Evolutionary conservation across 1,284 basidiomycete genomes (phyloP).

Genomic region (Phellopilus nigrolimitatus): DNA sequence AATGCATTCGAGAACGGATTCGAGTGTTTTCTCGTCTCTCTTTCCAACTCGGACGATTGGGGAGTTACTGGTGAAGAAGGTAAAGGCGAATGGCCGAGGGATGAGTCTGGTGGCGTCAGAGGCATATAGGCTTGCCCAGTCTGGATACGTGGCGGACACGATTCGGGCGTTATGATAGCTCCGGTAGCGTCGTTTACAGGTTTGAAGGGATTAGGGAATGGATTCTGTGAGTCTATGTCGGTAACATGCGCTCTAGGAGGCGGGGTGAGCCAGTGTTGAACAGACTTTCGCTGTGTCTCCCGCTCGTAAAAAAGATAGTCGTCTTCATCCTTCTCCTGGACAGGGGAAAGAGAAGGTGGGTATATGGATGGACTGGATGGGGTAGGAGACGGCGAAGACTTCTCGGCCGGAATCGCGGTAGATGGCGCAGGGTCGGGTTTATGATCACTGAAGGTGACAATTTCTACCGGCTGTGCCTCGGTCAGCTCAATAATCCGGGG

Average conservation of each 20-base stretch:
- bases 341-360: constrained; percentile 43
- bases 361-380: constrained; percentile 57
- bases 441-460: constrained; percentile 21
- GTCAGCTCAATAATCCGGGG: constrained; percentile 9
- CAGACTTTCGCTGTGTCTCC: constrained; percentile 22
- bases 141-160: neutral
- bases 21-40: constrained; percentile 3
- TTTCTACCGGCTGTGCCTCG: constrained; percentile 11
- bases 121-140: constrained; percentile 16
- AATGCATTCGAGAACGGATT: constrained; percentile 18
- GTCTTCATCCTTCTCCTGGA: constrained; percentile 26
- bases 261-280: neutral
- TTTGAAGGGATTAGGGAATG: constrained; percentile 8
- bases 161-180: neutral
- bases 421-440: constrained; percentile 21
- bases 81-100: constrained; percentile 9
- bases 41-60: constrained; percentile 2
- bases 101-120: constrained; percentile 20
- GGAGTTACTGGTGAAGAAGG: constrained; percentile 11
- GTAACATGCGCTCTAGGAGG: constrained; percentile 11
- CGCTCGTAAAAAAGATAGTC: constrained; percentile 28
- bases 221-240: constrained; percentile 11
- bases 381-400: constrained; percentile 28
- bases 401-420: constrained; percentile 13
- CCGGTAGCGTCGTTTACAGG: neutral